Conservation (phyloP, 345 rosid species). For the Orychophragmus violaceus region DNA sequence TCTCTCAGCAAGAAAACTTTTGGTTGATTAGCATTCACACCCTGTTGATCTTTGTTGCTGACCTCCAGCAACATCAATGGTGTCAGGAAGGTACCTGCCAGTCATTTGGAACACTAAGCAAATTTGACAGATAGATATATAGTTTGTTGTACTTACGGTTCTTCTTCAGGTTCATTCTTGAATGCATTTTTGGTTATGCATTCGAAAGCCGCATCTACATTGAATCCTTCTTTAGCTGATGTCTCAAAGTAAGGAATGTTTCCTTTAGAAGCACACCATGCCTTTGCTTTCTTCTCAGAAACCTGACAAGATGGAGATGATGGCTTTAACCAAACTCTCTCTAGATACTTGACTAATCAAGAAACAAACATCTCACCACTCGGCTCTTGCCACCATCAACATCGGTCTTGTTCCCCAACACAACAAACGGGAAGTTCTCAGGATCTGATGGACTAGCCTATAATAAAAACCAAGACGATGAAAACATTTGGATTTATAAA, state of each 20-base stretch:
- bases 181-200: slow-evolving; percentile 84
- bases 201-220: slow-evolving; percentile 79
- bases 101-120: neutral
- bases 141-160: slow-evolving; percentile 42
- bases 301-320: slow-evolving; percentile 37
- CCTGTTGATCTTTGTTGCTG: slow-evolving; percentile 62
- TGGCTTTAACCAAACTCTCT: neutral
- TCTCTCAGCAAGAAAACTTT: neutral
- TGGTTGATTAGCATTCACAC: slow-evolving; percentile 51
- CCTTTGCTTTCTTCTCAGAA: slow-evolving; percentile 87
- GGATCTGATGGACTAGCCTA: slow-evolving; percentile 92
- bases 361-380: slow-evolving; percentile 53
- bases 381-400: slow-evolving; percentile 81
- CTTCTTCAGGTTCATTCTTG: slow-evolving; percentile 88
- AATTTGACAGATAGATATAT: neutral
- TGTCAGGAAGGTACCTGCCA: slow-evolving; percentile 65
- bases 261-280: slow-evolving; percentile 93
- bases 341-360: no score
- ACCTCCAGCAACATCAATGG: slow-evolving; percentile 60
- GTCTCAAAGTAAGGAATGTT: slow-evolving; percentile 92
- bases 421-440: slow-evolving; percentile 80
- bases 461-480: neutral
- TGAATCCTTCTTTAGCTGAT: slow-evolving; percentile 87
- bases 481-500: neutral
- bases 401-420: slow-evolving; percentile 82